Conservation (phyloP, 331 rosid genomes). For the Malus hybrid region DNA sequence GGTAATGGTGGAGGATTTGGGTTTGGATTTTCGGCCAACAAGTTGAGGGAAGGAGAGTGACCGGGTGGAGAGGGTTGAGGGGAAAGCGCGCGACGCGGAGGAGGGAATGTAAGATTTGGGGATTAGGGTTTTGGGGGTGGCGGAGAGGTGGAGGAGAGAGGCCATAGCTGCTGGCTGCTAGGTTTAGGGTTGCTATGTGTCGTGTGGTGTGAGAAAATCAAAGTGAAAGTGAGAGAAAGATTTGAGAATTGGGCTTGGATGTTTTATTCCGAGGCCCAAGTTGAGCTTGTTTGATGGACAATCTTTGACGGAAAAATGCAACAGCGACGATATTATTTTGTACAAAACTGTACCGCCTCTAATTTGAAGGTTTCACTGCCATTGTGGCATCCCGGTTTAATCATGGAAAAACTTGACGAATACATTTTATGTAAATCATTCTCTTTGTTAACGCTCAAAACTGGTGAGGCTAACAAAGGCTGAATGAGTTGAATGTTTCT, state of each 20-base stretch:
- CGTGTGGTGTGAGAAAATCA: not conserved
- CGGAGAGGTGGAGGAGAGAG: constrained; percentile 21
- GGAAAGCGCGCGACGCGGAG: not conserved
- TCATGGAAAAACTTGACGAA: too few relatives aligned
- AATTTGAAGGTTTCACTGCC: too few relatives aligned
- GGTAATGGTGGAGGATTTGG: constrained; percentile 1
- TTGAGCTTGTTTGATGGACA: too few relatives aligned
- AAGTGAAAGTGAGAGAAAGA: not conserved
- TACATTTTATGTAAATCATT: too few relatives aligned
- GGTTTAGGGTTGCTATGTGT: not conserved
- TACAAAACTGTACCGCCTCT: too few relatives aligned
- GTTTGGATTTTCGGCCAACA: not conserved
- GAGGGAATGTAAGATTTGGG: not conserved
- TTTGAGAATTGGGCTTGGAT: not conserved
- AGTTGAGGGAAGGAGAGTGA: not conserved
- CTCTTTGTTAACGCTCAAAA: too few relatives aligned
- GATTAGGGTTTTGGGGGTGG: constrained; percentile 7
- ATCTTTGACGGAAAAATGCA: too few relatives aligned
- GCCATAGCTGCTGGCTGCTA: constrained; percentile 12
- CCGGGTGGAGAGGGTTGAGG: not conserved
- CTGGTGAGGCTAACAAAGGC: too few relatives aligned
- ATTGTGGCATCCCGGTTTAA: too few relatives aligned
- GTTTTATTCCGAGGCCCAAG: too few relatives aligned
- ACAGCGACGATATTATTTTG: too few relatives aligned
- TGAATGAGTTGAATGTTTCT: too few relatives aligned